Conservation (phyloP, 2,329 filamentous ascomycete genomes). For the Xylariaceae sp. region DNA sequence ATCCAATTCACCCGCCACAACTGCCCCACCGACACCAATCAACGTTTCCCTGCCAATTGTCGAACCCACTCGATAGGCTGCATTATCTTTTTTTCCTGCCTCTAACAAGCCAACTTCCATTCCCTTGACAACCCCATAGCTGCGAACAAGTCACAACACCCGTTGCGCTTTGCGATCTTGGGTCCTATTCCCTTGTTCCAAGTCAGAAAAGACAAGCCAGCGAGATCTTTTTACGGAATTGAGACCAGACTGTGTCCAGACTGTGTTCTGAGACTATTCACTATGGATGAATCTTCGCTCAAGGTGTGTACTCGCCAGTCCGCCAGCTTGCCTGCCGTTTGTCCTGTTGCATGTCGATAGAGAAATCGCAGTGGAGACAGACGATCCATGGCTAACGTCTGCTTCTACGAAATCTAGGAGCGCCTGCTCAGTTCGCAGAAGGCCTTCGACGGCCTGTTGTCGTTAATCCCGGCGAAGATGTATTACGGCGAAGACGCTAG, state of each 20-base stretch:
- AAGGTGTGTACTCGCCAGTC: conserved; percentile 38
- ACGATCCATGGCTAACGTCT: conserved; percentile 21
- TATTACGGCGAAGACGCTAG: conserved; percentile 84
- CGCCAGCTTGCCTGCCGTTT: conserved; percentile 19
- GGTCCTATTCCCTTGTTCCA: too few relatives aligned
- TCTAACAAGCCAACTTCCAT: background rate
- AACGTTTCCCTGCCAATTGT: conserved; percentile 5
- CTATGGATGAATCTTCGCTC: conserved; percentile 42
- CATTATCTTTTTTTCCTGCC: conserved; percentile 23
- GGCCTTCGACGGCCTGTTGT: conserved; percentile 81
- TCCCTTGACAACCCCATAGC: too few relatives aligned
- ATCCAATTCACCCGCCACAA: conserved; percentile 11
- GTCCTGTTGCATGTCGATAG: background rate
- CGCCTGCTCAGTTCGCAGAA: conserved; percentile 57
- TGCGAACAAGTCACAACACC: too few relatives aligned
- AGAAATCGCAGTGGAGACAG: conserved; percentile 4
- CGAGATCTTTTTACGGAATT: background rate
- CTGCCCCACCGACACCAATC: conserved; percentile 11
- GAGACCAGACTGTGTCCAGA: background rate
- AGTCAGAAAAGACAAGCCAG: background rate
- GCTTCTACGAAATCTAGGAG: conserved; percentile 37
- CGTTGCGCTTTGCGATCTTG: too few relatives aligned
- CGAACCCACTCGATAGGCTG: conserved; percentile 1
- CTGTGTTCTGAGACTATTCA: background rate
- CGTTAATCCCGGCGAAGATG: conserved; percentile 81